phyloP scores from a whole-genome alignment of 176 grass and related monocot genomes.

The Ampelocalamus luodianensis region DNA sequence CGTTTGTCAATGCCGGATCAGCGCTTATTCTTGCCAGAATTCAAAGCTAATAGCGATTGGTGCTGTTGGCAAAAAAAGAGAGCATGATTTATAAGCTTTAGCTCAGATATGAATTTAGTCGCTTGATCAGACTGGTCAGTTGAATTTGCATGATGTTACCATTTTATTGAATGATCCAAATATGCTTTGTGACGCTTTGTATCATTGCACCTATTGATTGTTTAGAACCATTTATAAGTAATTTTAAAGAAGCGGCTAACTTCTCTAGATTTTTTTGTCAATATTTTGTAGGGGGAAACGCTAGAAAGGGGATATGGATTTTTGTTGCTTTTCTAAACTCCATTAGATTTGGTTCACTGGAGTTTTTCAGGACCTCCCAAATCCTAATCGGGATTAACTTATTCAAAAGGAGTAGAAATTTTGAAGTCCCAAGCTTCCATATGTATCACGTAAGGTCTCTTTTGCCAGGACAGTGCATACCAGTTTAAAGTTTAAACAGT shows the following conservation, averaged over 20 bases:
- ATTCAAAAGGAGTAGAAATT: neutral
- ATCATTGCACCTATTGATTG: too few species aligned
- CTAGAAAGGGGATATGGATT: neutral
- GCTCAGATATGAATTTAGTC: neutral
- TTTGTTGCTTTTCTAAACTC: neutral
- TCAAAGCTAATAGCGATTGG: neutral
- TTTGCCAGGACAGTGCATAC: too few species aligned
- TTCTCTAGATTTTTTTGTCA: neutral
- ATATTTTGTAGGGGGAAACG: neutral
- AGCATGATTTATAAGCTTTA: neutral
- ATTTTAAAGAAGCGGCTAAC: neutral
- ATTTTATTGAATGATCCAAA: neutral
- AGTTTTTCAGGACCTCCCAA: neutral
- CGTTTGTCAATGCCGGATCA: neutral
- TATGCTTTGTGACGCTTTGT: neutral
- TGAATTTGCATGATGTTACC: neutral
- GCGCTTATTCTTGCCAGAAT: too few species aligned
- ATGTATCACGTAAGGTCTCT: neutral
- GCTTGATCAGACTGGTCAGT: too few species aligned
- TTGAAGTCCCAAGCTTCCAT: neutral
- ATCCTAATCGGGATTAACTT: neutral
- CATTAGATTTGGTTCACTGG: too few species aligned
- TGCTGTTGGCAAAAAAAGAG: neutral
- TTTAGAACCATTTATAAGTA: neutral
- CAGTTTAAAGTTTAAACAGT: too few species aligned